Evolutionary conservation across 1,284 basidiomycete genomes (phyloP).

Genomic region (Fomitopsis betulina): DNA sequence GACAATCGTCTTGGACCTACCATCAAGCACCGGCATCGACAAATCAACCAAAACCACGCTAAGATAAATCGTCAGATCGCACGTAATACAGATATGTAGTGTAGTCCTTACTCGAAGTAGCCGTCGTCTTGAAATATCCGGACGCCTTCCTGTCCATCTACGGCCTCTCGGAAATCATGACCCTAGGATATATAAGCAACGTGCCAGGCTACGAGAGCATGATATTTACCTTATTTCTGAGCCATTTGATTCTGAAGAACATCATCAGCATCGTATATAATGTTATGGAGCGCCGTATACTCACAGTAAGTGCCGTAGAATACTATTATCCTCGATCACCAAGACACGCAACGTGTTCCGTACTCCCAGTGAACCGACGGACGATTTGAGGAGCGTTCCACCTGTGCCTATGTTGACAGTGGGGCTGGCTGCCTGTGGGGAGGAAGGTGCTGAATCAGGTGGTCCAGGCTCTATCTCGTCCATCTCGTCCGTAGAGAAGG

Average conservation of each 20-base stretch:
- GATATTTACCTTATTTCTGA: constrained; percentile 57
- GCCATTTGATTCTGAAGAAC: constrained; percentile 68
- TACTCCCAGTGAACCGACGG: constrained; percentile 43
- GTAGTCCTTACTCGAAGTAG: constrained; percentile 66
- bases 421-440: constrained; percentile 32
- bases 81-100: not conserved
- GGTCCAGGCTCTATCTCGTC: constrained; percentile 24
- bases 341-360: constrained; percentile 54
- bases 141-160: constrained; percentile 83
- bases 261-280: constrained; percentile 20
- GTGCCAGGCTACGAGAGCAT: not conserved
- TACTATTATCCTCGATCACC: constrained; percentile 82
- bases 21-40: constrained; percentile 92
- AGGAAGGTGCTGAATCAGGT: constrained; percentile 12
- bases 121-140: constrained; percentile 66
- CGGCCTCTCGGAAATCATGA: constrained; percentile 75
- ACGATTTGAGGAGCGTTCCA: constrained; percentile 58
- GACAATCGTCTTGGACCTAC: constrained; percentile 29
- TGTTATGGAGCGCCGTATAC: constrained; percentile 21
- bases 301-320: constrained; percentile 69
- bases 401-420: constrained; percentile 53
- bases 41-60: constrained; percentile 87
- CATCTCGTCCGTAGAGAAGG: constrained; percentile 25
- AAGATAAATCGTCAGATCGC: constrained; percentile 7
- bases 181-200: constrained; percentile 41